Percentiles rank a stretch among this genome's conserved stretches.
These are phyloP conservation scores for Diplodia scrobiculata DNA, from an alignment of 2,329 filamentous ascomycete species.

Conservation along the genomic window DNA sequence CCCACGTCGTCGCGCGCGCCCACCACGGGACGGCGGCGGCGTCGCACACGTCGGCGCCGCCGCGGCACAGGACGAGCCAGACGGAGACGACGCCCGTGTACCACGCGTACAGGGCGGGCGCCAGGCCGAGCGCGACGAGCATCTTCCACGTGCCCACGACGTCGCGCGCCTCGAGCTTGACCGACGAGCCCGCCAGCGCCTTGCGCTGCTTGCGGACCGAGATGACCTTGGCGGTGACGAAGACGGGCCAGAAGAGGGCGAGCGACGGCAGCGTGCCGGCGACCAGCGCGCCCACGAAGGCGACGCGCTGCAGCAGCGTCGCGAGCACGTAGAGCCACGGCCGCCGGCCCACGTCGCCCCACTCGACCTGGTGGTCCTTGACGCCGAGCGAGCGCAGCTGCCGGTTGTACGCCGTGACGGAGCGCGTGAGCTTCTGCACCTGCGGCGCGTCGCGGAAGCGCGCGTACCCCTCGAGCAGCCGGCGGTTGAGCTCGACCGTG, in stretches of 20 bases:
- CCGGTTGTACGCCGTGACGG: constrained; percentile 28
- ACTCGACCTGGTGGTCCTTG: constrained; percentile 31
- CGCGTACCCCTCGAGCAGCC: constrained; percentile 30
- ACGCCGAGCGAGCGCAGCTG: constrained; percentile 26
- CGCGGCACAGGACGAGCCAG: constrained; percentile 7
- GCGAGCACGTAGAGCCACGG: constrained; percentile 19
- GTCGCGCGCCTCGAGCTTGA: constrained; percentile 31
- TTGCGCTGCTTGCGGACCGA: constrained; percentile 30
- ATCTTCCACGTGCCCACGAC: constrained; percentile 32
- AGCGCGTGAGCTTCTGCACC: constrained; percentile 23
- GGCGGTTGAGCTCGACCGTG: constrained; percentile 29
- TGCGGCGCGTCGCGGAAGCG: constrained; percentile 28
- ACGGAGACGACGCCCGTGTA: constrained; percentile 22
- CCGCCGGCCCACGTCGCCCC: constrained; percentile 14
- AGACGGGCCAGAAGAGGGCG: constrained; percentile 23
- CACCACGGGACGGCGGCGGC: background rate
- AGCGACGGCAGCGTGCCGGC: constrained; percentile 20
- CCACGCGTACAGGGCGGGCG: constrained; percentile 28
- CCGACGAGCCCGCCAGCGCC: constrained; percentile 29
- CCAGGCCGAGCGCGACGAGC: constrained; percentile 30
- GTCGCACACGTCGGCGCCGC: background rate
- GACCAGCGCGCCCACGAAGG: constrained; percentile 6
- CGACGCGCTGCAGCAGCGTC: constrained; percentile 29
- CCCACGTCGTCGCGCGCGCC: constrained; percentile 75
- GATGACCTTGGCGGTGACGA: constrained; percentile 29